These are phyloP conservation scores for Hydnomerulius pinastri DNA, from an alignment of 768 basidiomycete species.

Conservation along the genomic window DNA sequence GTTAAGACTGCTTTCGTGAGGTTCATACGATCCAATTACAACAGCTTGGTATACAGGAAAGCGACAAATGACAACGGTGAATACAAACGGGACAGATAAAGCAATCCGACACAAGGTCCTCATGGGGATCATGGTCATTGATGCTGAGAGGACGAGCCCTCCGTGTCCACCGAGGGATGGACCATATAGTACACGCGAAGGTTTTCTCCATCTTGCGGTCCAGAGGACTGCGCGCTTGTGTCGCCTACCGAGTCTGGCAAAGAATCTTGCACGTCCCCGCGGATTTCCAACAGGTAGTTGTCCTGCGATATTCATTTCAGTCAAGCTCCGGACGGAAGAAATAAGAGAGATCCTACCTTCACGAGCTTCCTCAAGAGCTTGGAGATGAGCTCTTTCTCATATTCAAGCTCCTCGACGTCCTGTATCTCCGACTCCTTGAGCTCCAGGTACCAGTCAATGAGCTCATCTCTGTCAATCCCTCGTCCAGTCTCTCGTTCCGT, in stretches of 20 bases:
- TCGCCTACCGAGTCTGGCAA: conserved; percentile 64
- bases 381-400: conserved; percentile 85
- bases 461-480: conserved; percentile 86
- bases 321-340: not conserved
- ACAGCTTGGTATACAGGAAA: not conserved
- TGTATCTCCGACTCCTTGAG: conserved; percentile 80
- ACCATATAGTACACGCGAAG: conserved; percentile 86
- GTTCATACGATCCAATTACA: not conserved
- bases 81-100: conserved; percentile 9
- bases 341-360: conserved; percentile 58
- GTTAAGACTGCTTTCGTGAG: no score
- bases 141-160: conserved; percentile 43
- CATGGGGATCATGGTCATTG: conserved; percentile 11
- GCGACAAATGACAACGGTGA: conserved; percentile 9
- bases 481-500: conserved; percentile 73
- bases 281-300: conserved; percentile 80
- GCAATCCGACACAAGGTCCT: not conserved
- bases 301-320: conserved; percentile 49
- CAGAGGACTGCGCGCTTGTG: conserved; percentile 49
- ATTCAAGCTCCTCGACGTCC: conserved; percentile 84
- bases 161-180: conserved; percentile 83
- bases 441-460: conserved; percentile 98
- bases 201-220: conserved; percentile 52
- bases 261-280: conserved; percentile 81
- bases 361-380: conserved; percentile 90